A percentile compares a stretch with the other conserved stretches of the same genome.
phyloP scores from a whole-genome alignment of 73 alveolate species.

The Paramecium octaurelia region DNA sequence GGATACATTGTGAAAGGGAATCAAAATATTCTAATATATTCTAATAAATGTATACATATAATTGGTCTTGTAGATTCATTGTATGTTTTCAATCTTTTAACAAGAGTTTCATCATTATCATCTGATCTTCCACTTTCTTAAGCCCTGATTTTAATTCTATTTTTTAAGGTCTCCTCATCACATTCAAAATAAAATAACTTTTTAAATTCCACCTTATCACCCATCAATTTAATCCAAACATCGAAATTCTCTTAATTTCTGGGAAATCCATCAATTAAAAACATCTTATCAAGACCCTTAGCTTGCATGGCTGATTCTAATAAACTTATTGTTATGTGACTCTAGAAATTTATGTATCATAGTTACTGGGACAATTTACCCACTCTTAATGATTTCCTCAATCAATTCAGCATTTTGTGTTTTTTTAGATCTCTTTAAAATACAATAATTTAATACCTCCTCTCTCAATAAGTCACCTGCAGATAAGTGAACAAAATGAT shows the following conservation, averaged over 20 bases:
- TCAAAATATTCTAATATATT: slow-evolving; percentile 64
- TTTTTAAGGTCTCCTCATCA: slow-evolving; percentile 73
- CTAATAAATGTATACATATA: background rate
- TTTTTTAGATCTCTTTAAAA: slow-evolving; percentile 59
- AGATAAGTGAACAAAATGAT: slow-evolving; percentile 72
- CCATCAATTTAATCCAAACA: slow-evolving; percentile 77
- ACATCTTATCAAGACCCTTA: slow-evolving; percentile 61
- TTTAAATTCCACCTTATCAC: slow-evolving; percentile 50
- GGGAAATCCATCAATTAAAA: slow-evolving; percentile 86
- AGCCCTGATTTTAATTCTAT: slow-evolving; percentile 85
- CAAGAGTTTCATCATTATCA: slow-evolving; percentile 91
- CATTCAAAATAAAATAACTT: slow-evolving; percentile 38
- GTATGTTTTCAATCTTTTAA: slow-evolving; percentile 89
- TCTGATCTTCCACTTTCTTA: slow-evolving; percentile 91
- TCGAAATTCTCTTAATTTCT: slow-evolving; percentile 76
- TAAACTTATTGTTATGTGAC: slow-evolving; percentile 62
- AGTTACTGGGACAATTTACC: slow-evolving; percentile 74
- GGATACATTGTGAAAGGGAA: background rate
- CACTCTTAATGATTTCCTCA: slow-evolving; percentile 73
- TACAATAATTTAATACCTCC: slow-evolving; percentile 51
- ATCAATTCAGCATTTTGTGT: slow-evolving; percentile 69
- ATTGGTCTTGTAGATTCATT: slow-evolving; percentile 90
- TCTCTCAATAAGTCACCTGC: slow-evolving; percentile 83
- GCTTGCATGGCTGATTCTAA: slow-evolving; percentile 68
- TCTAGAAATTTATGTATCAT: background rate